Conservation (phyloP, 352 stramenopile species). For the Hyaloperonospora brassicae region DNA sequence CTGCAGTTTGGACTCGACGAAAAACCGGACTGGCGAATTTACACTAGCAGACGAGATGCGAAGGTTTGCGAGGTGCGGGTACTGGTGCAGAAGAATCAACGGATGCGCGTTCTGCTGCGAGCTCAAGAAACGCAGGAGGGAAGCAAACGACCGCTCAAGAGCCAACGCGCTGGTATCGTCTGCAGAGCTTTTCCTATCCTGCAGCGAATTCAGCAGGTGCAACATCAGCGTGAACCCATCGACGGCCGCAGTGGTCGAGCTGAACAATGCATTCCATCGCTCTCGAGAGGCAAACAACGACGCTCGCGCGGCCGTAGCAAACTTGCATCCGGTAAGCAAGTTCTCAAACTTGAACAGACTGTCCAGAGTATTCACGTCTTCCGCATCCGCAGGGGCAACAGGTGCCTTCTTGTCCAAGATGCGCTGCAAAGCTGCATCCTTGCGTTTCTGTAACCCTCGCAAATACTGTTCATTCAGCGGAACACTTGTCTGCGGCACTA, state of each 20-base stretch:
- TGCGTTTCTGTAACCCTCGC: constrained; percentile 24
- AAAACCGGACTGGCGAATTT: constrained; percentile 40
- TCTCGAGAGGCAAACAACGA: constrained; percentile 36
- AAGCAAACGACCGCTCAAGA: constrained; percentile 36
- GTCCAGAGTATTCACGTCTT: constrained; percentile 38
- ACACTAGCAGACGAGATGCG: constrained; percentile 34
- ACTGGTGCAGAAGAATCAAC: constrained; percentile 41
- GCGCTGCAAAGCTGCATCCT: constrained; percentile 26
- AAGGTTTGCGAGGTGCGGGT: constrained; percentile 44
- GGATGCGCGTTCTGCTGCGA: constrained; percentile 28
- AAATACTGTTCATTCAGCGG: constrained; percentile 45
- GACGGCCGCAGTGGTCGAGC: constrained; percentile 30
- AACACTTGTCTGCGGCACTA: constrained; percentile 15
- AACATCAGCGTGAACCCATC: constrained; percentile 52
- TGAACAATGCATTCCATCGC: constrained; percentile 38
- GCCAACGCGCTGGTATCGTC: constrained; percentile 23
- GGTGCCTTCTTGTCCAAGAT: constrained; percentile 28
- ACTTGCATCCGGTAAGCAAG: constrained; percentile 37
- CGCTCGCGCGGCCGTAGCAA: constrained; percentile 24
- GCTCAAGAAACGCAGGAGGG: constrained; percentile 31
- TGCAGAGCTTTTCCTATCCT: constrained; percentile 27
- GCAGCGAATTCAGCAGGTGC: constrained; percentile 39
- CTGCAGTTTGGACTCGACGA: constrained; percentile 43
- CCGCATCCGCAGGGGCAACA: constrained; percentile 23
- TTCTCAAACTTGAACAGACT: constrained; percentile 44